Conservation (phyloP, 164 flowering plant genomes). For the Warburgia ugandensis region DNA sequence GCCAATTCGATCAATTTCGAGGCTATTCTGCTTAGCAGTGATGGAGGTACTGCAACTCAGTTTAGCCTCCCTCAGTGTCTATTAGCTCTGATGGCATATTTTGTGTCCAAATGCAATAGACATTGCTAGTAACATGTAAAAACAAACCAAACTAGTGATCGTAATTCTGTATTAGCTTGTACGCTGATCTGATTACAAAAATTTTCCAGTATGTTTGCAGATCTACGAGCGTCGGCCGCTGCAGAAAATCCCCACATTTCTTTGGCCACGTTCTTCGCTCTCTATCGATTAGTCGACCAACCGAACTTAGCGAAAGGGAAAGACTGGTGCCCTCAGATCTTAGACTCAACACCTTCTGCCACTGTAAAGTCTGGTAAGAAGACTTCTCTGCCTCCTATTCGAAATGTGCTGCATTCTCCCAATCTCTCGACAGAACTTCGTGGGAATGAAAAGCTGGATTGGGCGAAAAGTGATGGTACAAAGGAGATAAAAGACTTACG, state of each 20-base stretch:
- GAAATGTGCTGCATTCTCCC: conserved; percentile 20
- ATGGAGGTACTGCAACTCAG: no score
- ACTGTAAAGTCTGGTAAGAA: conserved; percentile 30
- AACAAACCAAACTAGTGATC: no score
- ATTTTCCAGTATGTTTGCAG: conserved; percentile 68
- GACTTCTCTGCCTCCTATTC: conserved; percentile 8
- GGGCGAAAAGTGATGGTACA: conserved; percentile 58
- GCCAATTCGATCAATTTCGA: no score
- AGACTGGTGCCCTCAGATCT: conserved; percentile 19
- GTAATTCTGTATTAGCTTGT: background rate
- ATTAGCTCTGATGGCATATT: no score
- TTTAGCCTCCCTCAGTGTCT: no score
- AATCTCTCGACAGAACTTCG: conserved; percentile 31
- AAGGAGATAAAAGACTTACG: conserved; percentile 47
- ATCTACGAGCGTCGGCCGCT: conserved; percentile 57
- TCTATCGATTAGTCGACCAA: conserved; percentile 52
- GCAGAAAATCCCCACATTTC: conserved; percentile 43
- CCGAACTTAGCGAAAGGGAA: conserved; percentile 17
- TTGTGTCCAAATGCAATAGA: no score
- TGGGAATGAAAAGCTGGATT: conserved; percentile 51
- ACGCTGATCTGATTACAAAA: background rate
- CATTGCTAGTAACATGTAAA: no score
- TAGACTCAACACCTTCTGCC: conserved; percentile 15
- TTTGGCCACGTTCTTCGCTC: conserved; percentile 61
- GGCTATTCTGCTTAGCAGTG: no score